Evolutionary conservation across 2,329 filamentous ascomycete genomes (phyloP).

Genomic region (Mycosphaerella sp.): DNA sequence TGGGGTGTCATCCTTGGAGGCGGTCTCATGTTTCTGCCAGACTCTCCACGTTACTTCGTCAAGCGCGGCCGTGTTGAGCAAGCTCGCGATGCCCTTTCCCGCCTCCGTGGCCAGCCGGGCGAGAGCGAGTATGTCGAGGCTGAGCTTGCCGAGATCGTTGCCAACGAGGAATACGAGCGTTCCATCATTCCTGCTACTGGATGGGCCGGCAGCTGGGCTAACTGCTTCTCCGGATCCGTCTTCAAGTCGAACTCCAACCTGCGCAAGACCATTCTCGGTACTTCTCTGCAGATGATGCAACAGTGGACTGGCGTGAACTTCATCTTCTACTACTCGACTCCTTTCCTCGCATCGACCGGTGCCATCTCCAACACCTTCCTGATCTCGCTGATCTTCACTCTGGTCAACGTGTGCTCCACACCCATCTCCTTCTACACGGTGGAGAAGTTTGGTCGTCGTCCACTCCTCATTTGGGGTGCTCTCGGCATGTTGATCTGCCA

Average conservation of each 20-base stretch:
- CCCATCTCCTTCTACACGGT: conserved; percentile 83
- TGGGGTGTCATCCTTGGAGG: conserved; percentile 69
- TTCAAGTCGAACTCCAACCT: conserved; percentile 46
- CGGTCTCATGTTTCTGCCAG: conserved; percentile 71
- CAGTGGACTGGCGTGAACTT: conserved; percentile 82
- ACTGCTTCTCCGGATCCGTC: conserved; percentile 54
- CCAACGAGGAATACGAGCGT: conserved; percentile 82
- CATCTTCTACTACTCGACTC: conserved; percentile 69
- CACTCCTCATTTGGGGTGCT: conserved; percentile 71
- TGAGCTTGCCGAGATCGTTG: conserved; percentile 78
- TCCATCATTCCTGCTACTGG: conserved; percentile 57
- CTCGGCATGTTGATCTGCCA: conserved; percentile 78
- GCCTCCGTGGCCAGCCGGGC: conserved; percentile 65
- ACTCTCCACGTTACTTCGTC: conserved; percentile 80
- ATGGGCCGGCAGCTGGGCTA: conserved; percentile 62
- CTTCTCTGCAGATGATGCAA: conserved; percentile 47
- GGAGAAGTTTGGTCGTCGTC: conserved; percentile 73
- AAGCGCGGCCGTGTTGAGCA: conserved; percentile 64
- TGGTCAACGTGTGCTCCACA: conserved; percentile 81
- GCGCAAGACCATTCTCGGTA: conserved; percentile 43
- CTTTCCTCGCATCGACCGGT: conserved; percentile 73
- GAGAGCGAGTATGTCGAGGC: conserved; percentile 69
- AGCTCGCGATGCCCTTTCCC: conserved; percentile 57
- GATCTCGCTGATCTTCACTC: conserved; percentile 76
- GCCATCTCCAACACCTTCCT: conserved; percentile 73